Conservation (phyloP, 768 basidiomycete species). For the Pleurotus sapidus region DNA sequence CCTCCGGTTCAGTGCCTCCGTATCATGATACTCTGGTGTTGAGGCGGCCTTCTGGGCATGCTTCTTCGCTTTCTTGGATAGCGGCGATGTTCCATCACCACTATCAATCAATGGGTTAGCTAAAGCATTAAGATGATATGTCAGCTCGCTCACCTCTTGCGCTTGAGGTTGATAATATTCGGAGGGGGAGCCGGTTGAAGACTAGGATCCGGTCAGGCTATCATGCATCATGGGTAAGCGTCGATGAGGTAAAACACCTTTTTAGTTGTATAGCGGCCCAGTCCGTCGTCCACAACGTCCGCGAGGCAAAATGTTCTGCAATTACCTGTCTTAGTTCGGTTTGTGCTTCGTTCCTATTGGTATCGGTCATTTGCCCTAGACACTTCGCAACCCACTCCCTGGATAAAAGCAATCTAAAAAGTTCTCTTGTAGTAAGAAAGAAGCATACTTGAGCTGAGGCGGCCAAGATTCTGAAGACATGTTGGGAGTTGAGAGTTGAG, state of each 20-base stretch:
- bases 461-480: slow-evolving; percentile 85
- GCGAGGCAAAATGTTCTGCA: slow-evolving; percentile 83
- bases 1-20: slow-evolving; percentile 67
- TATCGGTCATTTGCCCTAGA: slow-evolving; percentile 86
- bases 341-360: slow-evolving; percentile 85
- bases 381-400: slow-evolving; percentile 97
- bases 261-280: slow-evolving; percentile 87
- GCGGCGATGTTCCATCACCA: slow-evolving; percentile 36
- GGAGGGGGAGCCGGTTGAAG: slow-evolving; percentile 59
- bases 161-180: slow-evolving; percentile 54
- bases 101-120: neutral
- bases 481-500: slow-evolving; percentile 2
- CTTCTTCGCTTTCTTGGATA: slow-evolving; percentile 59
- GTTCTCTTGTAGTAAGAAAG: neutral
- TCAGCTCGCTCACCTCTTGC: slow-evolving; percentile 55
- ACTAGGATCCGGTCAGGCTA: slow-evolving; percentile 27
- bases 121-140: neutral
- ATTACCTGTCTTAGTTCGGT: slow-evolving; percentile 96
- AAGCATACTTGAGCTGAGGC: slow-evolving; percentile 67
- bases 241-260: slow-evolving; percentile 48
- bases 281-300: slow-evolving; percentile 90
- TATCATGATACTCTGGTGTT: slow-evolving; percentile 53
- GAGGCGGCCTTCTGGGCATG: slow-evolving; percentile 35
- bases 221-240: slow-evolving; percentile 13
- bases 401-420: slow-evolving; percentile 15